phyloP scores from a whole-genome alignment of 2,329 filamentous ascomycete genomes.

The Talaromyces sp. region DNA sequence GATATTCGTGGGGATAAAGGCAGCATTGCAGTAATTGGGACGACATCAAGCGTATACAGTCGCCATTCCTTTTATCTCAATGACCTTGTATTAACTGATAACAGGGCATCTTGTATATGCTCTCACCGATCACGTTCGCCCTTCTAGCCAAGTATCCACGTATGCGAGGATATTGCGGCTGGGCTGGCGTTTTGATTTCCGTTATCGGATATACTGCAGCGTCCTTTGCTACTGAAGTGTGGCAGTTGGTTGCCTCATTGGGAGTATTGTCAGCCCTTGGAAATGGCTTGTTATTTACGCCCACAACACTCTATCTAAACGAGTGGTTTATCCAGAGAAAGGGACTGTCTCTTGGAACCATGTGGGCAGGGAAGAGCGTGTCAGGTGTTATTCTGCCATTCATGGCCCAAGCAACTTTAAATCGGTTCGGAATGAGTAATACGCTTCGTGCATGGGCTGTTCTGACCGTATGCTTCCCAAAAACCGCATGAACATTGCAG shows the following conservation, averaged over 20 bases:
- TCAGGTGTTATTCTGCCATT: slow-evolving; percentile 23
- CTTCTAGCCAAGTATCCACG: slow-evolving; percentile 29
- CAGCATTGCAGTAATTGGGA: slow-evolving; percentile 44
- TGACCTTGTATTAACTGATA: neutral
- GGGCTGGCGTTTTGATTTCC: slow-evolving; percentile 33
- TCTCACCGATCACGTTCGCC: slow-evolving; percentile 20
- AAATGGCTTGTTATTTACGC: slow-evolving; percentile 43
- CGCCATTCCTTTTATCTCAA: neutral
- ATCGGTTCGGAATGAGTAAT: slow-evolving; percentile 28
- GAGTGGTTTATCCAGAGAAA: slow-evolving; percentile 49
- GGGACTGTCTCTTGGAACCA: slow-evolving; percentile 48
- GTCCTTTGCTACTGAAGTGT: slow-evolving; percentile 37
- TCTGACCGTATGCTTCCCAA: neutral
- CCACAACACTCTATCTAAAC: slow-evolving; percentile 45
- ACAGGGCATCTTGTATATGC: slow-evolving; percentile 26
- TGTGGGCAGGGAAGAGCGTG: slow-evolving; percentile 33
- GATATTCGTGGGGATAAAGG: slow-evolving; percentile 30
- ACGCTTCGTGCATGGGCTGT: slow-evolving; percentile 43
- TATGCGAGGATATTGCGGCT: slow-evolving; percentile 22
- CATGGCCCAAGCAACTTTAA: neutral
- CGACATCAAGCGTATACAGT: slow-evolving; percentile 31
- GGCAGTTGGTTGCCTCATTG: slow-evolving; percentile 36
- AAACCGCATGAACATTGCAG: neutral
- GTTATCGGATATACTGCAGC: slow-evolving; percentile 25
- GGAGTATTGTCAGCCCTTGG: slow-evolving; percentile 40